Evolutionary conservation across 139 green algal species (phyloP).

Genomic region (Raphidocelis subcapitata): DNA sequence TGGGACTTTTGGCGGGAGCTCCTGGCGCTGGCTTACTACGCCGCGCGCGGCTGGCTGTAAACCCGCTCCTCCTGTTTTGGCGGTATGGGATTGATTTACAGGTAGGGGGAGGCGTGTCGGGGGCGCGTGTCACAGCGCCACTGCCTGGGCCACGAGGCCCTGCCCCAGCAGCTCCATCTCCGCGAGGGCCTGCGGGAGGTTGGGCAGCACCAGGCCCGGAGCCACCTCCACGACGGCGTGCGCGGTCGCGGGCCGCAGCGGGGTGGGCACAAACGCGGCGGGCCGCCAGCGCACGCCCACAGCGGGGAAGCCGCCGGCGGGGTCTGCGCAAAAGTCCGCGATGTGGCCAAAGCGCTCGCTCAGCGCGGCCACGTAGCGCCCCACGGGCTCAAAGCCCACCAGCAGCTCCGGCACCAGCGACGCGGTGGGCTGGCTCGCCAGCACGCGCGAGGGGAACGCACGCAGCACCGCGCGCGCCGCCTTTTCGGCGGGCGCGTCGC

Average conservation of each 20-base stretch:
- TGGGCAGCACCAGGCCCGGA: no score
- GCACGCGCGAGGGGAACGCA: slow-evolving; percentile 46
- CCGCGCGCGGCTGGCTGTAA: slow-evolving; percentile 6
- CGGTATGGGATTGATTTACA: no score
- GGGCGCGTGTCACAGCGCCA: no score
- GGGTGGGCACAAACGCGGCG: slow-evolving; percentile 32
- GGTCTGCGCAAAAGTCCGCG: slow-evolving; percentile 60
- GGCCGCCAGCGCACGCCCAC: slow-evolving; percentile 66
- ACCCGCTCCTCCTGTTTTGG: no score
- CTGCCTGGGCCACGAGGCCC: no score
- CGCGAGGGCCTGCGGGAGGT: no score
- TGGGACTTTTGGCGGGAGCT: slow-evolving; percentile 23
- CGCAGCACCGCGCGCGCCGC: slow-evolving; percentile 36
- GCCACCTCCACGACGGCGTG: slow-evolving; percentile 31
- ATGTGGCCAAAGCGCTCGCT: slow-evolving; percentile 48
- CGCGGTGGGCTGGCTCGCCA: slow-evolving; percentile 29
- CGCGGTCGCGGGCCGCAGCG: slow-evolving; percentile 34
- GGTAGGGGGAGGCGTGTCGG: no score
- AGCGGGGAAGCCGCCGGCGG: slow-evolving; percentile 34
- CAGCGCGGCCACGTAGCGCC: slow-evolving; percentile 38
- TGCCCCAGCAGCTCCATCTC: no score
- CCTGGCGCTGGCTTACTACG: slow-evolving; percentile 15
- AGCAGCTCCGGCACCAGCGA: slow-evolving; percentile 69
- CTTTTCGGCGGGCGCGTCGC: slow-evolving; percentile 30
- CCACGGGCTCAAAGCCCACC: slow-evolving; percentile 76